Base-by-base conservation (phyloP, 345 rosid species). In the Populus euphratica region DNA sequence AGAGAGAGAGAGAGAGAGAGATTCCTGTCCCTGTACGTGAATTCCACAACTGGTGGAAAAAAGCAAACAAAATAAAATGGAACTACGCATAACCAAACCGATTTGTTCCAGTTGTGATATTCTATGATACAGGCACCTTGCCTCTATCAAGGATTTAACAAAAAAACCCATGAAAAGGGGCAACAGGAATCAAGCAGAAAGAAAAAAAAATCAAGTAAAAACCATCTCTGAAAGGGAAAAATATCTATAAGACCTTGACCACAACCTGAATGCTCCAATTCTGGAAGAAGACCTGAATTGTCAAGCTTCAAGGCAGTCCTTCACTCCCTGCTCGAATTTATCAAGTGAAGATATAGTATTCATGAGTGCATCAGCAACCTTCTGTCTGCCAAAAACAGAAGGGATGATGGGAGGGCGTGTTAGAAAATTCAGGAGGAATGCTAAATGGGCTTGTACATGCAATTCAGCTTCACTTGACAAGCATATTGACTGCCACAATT, bases 241-340 rank as follows among this genome's bases (percentile, higher is more conserved):
- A 50, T 27, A 75, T 38, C 73, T 31, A 20, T 73, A 52, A 78
- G 68, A 80, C 68, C 81, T 70, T 70, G 69, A 12, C 54, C 69
- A 66, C 73, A 66, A 23, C 66, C 81, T 68, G 47, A 70, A 69
- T 50, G 59, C 25, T 67, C 56, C 17, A 29, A 78, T 41, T 47
- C 43, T 72, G 27, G 44, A 61, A 56, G 25, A 56, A 62, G 72
- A 44, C 68, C 35, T 10, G 31, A 80, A 65, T 38, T 76, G 73
- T 86, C 86, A 91, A 49, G 61, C 85, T 86, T 86, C 88, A 14
- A 91, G 92, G 79, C 92, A 89, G 73, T 86, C 88, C 86, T 83
- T 83, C 66, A 91, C 81, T 27, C 88, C 83, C 82, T 83, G 84
- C 87, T 91, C 92, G 72, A 91, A 86, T 77, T 88, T 88, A 84